These are phyloP conservation scores for Russula abietina DNA, from an alignment of 768 basidiomycete species.

Conservation along the genomic window DNA sequence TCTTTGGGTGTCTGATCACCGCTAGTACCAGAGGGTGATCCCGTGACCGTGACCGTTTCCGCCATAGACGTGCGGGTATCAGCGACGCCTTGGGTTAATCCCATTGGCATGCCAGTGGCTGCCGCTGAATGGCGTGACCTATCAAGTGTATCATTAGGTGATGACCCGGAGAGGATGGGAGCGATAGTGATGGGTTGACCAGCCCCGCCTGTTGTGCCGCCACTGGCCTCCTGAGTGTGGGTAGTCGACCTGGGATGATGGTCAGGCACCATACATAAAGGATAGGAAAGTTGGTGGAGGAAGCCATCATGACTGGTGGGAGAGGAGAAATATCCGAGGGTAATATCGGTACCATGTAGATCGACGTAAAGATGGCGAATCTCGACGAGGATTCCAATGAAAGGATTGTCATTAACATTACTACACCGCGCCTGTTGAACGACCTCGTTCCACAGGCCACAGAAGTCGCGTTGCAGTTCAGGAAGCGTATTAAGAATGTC, in stretches of 20 bases:
- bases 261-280: background rate
- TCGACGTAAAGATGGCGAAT: background rate
- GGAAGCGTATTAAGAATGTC: background rate
- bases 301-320: background rate
- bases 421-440: background rate
- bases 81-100: no score
- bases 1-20: background rate
- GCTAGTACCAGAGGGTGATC: background rate
- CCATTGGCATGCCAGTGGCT: no score
- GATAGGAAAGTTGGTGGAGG: background rate
- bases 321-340: no score
- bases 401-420: no score
- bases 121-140: background rate
- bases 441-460: slow-evolving; percentile 4
- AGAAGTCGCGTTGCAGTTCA: background rate
- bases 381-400: background rate
- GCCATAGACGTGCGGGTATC: no score
- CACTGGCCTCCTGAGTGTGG: background rate
- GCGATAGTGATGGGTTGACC: background rate
- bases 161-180: no score
- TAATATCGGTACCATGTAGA: background rate
- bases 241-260: background rate
- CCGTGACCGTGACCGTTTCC: no score
- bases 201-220: background rate
- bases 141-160: background rate